These are phyloP conservation scores for Fusarium sp. DNA, from an alignment of 2,329 filamentous ascomycete genomes.

Conservation along the genomic window DNA sequence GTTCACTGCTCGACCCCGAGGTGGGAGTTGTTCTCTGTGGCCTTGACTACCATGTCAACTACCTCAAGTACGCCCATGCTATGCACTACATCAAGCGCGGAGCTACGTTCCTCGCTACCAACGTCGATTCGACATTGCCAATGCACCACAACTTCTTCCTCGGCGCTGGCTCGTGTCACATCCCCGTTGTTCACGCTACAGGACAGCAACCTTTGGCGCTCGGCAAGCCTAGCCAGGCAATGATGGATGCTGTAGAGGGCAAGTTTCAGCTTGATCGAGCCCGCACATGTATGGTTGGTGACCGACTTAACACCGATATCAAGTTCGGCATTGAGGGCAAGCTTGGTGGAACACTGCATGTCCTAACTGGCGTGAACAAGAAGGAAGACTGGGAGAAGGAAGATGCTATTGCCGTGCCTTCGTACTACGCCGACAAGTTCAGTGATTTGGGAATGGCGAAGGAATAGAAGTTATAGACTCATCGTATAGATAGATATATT, in stretches of 20 bases:
- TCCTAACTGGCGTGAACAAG: constrained; percentile 89
- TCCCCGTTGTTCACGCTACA: constrained; percentile 80
- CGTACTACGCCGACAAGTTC: constrained; percentile 85
- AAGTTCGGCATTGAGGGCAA: constrained; percentile 92
- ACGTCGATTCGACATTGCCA: constrained; percentile 90
- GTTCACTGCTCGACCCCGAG: constrained; percentile 82
- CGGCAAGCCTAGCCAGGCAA: constrained; percentile 96
- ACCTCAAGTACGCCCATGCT: constrained; percentile 87
- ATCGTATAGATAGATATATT: constrained; percentile 34
- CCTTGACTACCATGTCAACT: constrained; percentile 94
- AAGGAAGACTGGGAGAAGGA: constrained; percentile 84
- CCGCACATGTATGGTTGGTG: constrained; percentile 94
- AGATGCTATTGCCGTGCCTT: constrained; percentile 76
- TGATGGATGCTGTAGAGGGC: constrained; percentile 99
- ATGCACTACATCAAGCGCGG: constrained; percentile 87
- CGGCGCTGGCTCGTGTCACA: constrained; percentile 85
- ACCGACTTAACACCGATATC: constrained; percentile 94
- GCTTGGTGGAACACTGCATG: constrained; percentile 89
- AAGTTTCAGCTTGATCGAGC: constrained; percentile 90
- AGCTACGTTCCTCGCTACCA: constrained; percentile 91
- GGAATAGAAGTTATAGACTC: constrained; percentile 24
- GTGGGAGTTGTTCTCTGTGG: constrained; percentile 91
- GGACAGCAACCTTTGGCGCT: constrained; percentile 78
- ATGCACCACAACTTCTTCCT: constrained; percentile 87
- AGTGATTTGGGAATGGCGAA: constrained; percentile 71